Base-by-base conservation (phyloP, 2,329 filamentous ascomycete species). In the Mycosphaerella arachidis region DNA sequence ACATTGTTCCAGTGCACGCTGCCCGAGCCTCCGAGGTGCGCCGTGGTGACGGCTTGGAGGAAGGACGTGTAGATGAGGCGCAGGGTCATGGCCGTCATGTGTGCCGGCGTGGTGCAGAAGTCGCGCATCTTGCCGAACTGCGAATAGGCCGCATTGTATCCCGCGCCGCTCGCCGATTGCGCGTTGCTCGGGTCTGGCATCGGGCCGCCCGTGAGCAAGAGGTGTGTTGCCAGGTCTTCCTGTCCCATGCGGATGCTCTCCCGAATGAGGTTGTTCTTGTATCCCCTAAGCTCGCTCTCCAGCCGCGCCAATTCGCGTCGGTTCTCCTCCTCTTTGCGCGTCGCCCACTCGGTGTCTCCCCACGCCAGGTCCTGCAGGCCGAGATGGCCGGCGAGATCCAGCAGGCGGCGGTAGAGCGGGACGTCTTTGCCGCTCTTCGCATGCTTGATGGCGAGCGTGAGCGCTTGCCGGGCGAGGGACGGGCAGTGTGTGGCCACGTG, bases 251-350 rank as follows among this genome's bases (percentile, higher is more conserved):
- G 68, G 70, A 97, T 96, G 77, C 92, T 97, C 77, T 99, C 94
- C 73, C 97, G 96, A 69, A 99, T 92, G 48, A 97, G 78, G 70
- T 97, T 99, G 72, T 97, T 96, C 77, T 94, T 96, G 76, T 97
- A 97, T 1, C 88, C 88, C 74, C 92, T 92, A 20, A 99, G 80
- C 74, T 97, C 91, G 16, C 83, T 79, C 72, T 97, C 91, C 57
- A 97, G 80, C n/a, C 89, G 84, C 57, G 85, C 81, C 0, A 87
- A 87, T 74, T 96, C 89, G 1, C 79, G 77, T 66, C 84, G 84
- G 68, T 92, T 90, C 55, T 82, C 78, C 63, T 84, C 84, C 24
- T 86, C 84, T 40, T 83, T 88, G 59, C 78, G 80, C 7, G 88
- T 82, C n/a, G 88, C 82, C 93, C 93, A 97, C n/a, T 78, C 78